A percentile compares a stretch with the other conserved stretches of the same genome.
These are phyloP conservation scores for Aspergillus ostianus DNA, from an alignment of 495 filamentous ascomycete genomes.

Conservation along the genomic window DNA sequence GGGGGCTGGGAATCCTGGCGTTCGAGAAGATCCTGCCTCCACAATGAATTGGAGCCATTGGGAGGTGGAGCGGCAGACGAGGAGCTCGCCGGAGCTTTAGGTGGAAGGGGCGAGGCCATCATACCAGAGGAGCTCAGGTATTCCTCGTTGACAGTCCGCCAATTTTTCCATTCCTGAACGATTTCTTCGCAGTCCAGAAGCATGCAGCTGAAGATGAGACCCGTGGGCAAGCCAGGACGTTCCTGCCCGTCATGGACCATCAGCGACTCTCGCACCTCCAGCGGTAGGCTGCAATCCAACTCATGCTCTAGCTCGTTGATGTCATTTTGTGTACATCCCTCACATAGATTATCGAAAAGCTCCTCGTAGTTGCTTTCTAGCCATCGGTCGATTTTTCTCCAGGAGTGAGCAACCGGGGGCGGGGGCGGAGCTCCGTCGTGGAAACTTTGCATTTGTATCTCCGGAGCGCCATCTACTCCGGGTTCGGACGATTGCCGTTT, in stretches of 20 bases:
- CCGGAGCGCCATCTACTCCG: constrained; percentile 65
- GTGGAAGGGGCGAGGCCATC: constrained; percentile 50
- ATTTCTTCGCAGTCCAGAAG: constrained; percentile 98
- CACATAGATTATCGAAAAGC: constrained; percentile 87
- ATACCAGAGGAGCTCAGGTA: constrained; percentile 62
- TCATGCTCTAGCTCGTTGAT: constrained; percentile 96
- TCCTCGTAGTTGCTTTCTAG: constrained; percentile 93
- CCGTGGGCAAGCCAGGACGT: constrained; percentile 84
- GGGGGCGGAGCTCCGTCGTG: constrained; percentile 86
- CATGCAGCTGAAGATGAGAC: constrained; percentile 92
- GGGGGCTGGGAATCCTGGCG: constrained; percentile 88
- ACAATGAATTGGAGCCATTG: constrained; percentile 57
- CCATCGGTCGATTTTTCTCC: constrained; percentile 92
- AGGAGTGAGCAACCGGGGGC: constrained; percentile 83
- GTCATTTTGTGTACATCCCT: constrained; percentile 89
- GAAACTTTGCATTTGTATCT: constrained; percentile 97
- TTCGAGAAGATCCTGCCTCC: constrained; percentile 81
- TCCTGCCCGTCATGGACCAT: constrained; percentile 94
- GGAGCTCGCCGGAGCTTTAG: constrained; percentile 67
- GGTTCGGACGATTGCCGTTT: constrained; percentile 54
- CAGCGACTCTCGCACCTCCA: constrained; percentile 91
- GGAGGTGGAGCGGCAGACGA: constrained; percentile 54
- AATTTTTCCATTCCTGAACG: constrained; percentile 95
- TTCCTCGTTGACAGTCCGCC: constrained; percentile 88
- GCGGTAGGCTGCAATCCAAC: constrained; percentile 88